Conservation (phyloP, 176 grass and related monocot genomes). For the Carex littledalei region DNA sequence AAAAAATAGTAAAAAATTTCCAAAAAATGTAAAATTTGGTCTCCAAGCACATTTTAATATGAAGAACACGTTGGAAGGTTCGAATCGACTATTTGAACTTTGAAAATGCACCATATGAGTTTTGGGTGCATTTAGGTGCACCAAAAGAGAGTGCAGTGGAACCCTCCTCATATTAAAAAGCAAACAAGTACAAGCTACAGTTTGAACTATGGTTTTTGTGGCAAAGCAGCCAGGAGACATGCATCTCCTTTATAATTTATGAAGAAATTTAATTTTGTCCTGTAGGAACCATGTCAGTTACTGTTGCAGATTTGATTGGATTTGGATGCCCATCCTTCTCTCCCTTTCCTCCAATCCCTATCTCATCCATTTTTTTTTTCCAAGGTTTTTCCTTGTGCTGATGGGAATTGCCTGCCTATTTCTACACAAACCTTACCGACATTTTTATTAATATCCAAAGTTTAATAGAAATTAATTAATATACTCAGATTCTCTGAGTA, state of each 20-base stretch:
- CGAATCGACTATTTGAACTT: no score
- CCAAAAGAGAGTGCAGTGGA: no score
- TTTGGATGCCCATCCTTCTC: conserved; percentile 11
- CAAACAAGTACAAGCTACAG: background rate
- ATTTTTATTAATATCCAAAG: no score
- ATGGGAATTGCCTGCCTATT: background rate
- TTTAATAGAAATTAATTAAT: no score
- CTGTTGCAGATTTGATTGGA: conserved; percentile 25
- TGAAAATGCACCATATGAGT: no score
- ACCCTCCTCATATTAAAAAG: no score
- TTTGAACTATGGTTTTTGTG: background rate
- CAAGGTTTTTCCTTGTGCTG: background rate
- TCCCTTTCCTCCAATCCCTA: background rate
- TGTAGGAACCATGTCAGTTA: background rate
- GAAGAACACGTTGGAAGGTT: no score
- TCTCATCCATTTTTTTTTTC: conserved; percentile 16
- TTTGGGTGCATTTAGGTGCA: no score
- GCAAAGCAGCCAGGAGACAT: background rate
- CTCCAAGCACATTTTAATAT: no score
- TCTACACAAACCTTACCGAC: background rate
- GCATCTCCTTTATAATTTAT: background rate
- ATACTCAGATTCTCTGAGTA: no score
- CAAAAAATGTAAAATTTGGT: no score
- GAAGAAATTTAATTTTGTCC: conserved; percentile 3
- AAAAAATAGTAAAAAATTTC: no score